Base-by-base conservation (phyloP, 108 stramenopile genomes). In the Fistulifera pelliculosa region DNA sequence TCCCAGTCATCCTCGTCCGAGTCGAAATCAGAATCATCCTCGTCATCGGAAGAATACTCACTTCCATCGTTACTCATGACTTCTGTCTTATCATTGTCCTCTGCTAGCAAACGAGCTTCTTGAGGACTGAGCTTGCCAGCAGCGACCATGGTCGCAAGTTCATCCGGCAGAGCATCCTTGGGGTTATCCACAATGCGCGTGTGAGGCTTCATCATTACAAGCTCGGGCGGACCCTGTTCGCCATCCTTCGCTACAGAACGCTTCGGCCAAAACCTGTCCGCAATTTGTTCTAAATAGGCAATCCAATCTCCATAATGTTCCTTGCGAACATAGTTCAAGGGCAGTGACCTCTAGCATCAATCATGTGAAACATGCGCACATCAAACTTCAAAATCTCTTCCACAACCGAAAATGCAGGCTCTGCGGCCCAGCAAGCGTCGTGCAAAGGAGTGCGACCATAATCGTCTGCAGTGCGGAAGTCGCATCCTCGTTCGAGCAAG, bases 361-460 rank as follows among this genome's bases (percentile, higher is more conserved):
- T 27, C 40, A 71, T 49, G 13, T 70, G 71, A 19, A 86, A 50
- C n/a, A 86, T 53, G 11, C 67, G 13, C 12, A 35, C 1, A 64
- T 86, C 79, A 51, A 31, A 31, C 15, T 63, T 44, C 22, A 73
- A 25, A n/a, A 77, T 54, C 10, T 70, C 23, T 19, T 82, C 71
- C 16, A 86, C 59, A 7, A 71, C 54, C 28, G 69, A 65, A 41
- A 75, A 69, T 26, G 73, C 62, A 14, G 81, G 71, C 11, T 62
- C 41, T n/a, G 71, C 56, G 14, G 69, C 73, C 90, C 90, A 92
- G 27, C 80, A 88, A 0, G 79, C 79, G 70, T 92, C 90, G 61
- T 92, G 90, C 45, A 87, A 40, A 2, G 82, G 82, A n/a, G 85
- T 92, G 0, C 86, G 71, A 3, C 91, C 91, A 59, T 69, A 85